phyloP scores from a whole-genome alignment of 176 grass and related monocot species.

The Thalia dealbata region DNA sequence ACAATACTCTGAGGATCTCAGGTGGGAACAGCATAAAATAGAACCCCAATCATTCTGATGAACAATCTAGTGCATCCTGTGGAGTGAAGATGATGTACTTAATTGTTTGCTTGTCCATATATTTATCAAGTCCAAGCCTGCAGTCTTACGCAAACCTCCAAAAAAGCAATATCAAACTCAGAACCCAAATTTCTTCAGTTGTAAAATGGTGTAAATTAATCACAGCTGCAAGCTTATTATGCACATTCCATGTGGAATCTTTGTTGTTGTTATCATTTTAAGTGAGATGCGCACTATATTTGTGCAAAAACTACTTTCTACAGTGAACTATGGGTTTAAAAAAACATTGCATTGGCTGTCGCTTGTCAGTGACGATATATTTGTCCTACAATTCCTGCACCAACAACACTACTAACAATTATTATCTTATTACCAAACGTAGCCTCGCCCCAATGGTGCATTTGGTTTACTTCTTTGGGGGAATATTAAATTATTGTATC shows the following conservation, averaged over 20 bases:
- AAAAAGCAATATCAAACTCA: background rate
- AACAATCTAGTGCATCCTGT: background rate
- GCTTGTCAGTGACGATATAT: no score
- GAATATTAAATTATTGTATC: no score
- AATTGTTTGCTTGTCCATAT: background rate
- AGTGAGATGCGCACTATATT: no score
- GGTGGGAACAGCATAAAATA: slow-evolving; percentile 49
- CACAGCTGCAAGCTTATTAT: background rate
- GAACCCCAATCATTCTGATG: background rate
- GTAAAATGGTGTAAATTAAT: background rate
- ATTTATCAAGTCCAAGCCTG: background rate
- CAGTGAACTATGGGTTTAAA: no score
- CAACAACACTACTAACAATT: no score
- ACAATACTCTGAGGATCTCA: slow-evolving; percentile 75
- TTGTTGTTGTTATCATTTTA: no score
- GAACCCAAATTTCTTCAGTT: background rate
- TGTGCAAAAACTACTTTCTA: no score
- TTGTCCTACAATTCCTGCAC: no score
- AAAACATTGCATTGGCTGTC: no score
- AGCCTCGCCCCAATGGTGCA: no score
- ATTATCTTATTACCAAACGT: no score
- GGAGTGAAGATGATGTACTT: background rate
- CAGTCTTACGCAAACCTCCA: background rate
- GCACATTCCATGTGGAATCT: background rate
- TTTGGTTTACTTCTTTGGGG: no score